Base-by-base conservation (phyloP, 1,139 yeast species). In the Geotrichum histeridarum region DNA sequence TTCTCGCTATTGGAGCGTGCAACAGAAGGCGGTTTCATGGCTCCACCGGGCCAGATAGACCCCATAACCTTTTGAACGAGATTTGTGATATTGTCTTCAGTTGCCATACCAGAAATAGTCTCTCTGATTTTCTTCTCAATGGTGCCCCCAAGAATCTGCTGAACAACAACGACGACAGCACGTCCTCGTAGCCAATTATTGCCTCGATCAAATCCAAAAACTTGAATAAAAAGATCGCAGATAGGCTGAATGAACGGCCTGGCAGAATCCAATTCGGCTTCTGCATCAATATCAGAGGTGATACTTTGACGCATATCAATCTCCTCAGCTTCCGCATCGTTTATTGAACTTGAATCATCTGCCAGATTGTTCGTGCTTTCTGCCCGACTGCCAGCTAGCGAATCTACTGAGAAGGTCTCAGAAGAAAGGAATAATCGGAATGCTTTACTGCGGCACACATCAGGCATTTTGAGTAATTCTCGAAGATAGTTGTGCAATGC, bases 121-220 rank as follows among this genome's bases (percentile, higher is more conserved):
- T 76, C 78, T 43, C 82, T 71, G 8, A 84, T 78, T 59, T 84
- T 84, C 64, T 81, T 83, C 64, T 91, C 97, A 55, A 90, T 84
- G 0, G 97, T 86, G 2, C 95, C 88, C 0, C 97, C 97, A 53
- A 91, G 77, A 1, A 91, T 69, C 67, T 89, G 96, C 67, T 90
- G 97, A 44, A 90, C 73, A 2, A 91, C 81, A 2, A 89, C 83
- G 42, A 90, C 77, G 3, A 89, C 75, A 0, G 97, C 96, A 50
- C 93, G 75, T 0, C 96, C 97, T 54, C 95, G 73, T 1, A 90
- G 70, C 48, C 96, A 90, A 56, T 70, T 69, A 54, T 81, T 82
- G 1, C 86, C 77, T 43, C 77, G 79, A 54, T 83, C 81, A 32
- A 88, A 72, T 18, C 87, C 81, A 70, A 91, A 91, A 0, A 89